Percentiles rank a stretch among this genome's conserved stretches.
Conservation (phyloP, 1,139 yeast species). For the Hyphopichia burtonii region DNA sequence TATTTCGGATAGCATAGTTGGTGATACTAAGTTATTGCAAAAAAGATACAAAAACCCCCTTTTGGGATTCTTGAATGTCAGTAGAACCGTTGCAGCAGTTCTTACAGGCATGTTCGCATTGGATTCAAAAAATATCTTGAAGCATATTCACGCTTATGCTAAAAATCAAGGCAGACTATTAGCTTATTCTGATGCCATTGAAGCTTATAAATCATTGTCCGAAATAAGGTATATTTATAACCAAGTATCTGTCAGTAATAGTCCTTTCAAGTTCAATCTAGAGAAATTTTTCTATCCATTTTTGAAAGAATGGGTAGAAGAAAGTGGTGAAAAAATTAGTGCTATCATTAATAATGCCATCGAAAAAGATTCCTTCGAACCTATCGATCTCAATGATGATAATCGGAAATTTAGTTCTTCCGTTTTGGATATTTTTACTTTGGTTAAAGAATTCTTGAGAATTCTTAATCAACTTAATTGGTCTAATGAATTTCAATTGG, state of each 20-base stretch:
- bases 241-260: conserved; percentile 44
- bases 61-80: conserved; percentile 55
- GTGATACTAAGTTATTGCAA: conserved; percentile 52
- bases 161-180: conserved; percentile 37
- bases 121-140: conserved; percentile 62
- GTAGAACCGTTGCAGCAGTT: conserved; percentile 55
- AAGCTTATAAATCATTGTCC: conserved; percentile 54
- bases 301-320: conserved; percentile 55
- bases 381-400: conserved; percentile 46
- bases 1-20: conserved; percentile 55
- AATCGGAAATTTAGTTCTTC: conserved; percentile 48
- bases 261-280: conserved; percentile 51
- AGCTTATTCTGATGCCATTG: conserved; percentile 60
- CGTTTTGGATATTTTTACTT: conserved; percentile 64
- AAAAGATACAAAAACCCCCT: conserved; percentile 63
- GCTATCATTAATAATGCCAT: conserved; percentile 56
- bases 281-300: conserved; percentile 63
- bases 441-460: conserved; percentile 57
- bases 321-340: conserved; percentile 48
- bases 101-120: conserved; percentile 61
- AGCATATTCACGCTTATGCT: conserved; percentile 50
- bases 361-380: conserved; percentile 54
- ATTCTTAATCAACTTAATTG: conserved; percentile 59
- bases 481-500: conserved; percentile 60
- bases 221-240: conserved; percentile 54